Evolutionary conservation across 257 asterid species (phyloP).

Genomic region (Mentha longifolia): DNA sequence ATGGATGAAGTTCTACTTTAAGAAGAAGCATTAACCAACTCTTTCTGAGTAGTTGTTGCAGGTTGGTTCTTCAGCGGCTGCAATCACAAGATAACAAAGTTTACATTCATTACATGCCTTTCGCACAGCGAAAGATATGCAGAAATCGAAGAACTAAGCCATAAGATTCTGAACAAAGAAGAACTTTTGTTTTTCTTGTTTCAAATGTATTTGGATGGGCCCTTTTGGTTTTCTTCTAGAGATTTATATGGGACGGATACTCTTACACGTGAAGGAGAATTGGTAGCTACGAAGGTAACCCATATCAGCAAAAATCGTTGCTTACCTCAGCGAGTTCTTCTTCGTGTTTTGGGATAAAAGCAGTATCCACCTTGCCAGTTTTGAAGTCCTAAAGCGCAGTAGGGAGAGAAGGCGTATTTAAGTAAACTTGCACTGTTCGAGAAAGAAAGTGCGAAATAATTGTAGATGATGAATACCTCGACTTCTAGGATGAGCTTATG

Average conservation of each 20-base stretch:
- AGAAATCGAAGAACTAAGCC: background rate
- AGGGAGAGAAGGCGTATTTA: conserved; percentile 17
- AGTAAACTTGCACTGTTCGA: background rate
- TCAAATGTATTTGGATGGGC: conserved; percentile 7
- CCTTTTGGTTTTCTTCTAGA: background rate
- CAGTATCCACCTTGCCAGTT: conserved; percentile 91
- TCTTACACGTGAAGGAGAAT: conserved; percentile 11
- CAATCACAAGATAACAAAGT: conserved; percentile 31
- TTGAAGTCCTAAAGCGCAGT: conserved; percentile 71
- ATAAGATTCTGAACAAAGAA: background rate
- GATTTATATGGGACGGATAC: background rate
- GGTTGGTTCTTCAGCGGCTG: conserved; percentile 54
- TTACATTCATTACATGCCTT: background rate
- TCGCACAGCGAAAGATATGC: background rate
- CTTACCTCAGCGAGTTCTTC: conserved; percentile 95
- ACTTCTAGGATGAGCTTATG: conserved; percentile 96
- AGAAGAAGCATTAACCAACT: conserved; percentile 48
- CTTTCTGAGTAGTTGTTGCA: conserved; percentile 33
- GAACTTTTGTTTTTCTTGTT: background rate
- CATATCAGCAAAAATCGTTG: conserved; percentile 25
- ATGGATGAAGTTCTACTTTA: conserved; percentile 30
- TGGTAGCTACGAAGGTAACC: background rate
- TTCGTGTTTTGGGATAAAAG: conserved; percentile 97
- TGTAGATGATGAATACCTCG: conserved; percentile 59
- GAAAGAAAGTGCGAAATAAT: conserved; percentile 7